Evolutionary conservation across 2,329 filamentous ascomycete species (phyloP).

Genomic region (Verticillium dahliae): DNA sequence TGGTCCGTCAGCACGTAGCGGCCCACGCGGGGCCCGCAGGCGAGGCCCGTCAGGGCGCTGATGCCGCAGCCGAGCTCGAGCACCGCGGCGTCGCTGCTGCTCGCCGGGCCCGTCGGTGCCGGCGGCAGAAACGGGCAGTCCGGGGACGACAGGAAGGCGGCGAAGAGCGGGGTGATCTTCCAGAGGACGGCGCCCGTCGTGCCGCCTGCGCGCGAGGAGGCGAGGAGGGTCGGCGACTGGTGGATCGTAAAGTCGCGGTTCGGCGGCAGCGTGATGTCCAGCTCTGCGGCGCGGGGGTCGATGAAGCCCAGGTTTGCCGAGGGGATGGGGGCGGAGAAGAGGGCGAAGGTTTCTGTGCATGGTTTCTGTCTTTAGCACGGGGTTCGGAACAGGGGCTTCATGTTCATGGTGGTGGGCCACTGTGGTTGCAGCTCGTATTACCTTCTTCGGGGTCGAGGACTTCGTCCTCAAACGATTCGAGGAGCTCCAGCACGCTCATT

Average conservation of each 20-base stretch:
- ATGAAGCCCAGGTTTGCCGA: constrained; percentile 81
- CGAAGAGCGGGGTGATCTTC: constrained; percentile 81
- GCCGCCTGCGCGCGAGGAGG: constrained; percentile 62
- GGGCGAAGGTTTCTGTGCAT: constrained; percentile 70
- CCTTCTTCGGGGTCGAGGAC: constrained; percentile 45
- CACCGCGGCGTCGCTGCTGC: constrained; percentile 30
- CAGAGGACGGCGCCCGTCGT: constrained; percentile 71
- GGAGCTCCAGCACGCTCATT: constrained; percentile 10
- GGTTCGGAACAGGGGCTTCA: background rate
- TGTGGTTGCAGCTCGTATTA: constrained; percentile 11
- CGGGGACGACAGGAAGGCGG: constrained; percentile 65
- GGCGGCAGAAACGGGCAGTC: constrained; percentile 55
- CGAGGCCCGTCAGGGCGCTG: constrained; percentile 69
- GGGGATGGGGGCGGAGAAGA: constrained; percentile 72
- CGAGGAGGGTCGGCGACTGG: constrained; percentile 78
- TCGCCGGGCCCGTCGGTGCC: constrained; percentile 11
- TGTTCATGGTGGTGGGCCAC: background rate
- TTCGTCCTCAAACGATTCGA: constrained; percentile 31
- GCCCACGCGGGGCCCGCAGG: constrained; percentile 53
- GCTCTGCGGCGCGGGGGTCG: constrained; percentile 56
- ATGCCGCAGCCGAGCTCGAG: constrained; percentile 88
- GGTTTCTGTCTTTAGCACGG: background rate
- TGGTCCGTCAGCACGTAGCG: constrained; percentile 83
- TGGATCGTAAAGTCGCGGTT: constrained; percentile 62
- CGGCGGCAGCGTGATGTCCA: constrained; percentile 49